Evolutionary conservation across 306 rosid genomes (phyloP), one percentile per base, ranked within the genome.

Genomic region (Quercus ilex): DNA sequence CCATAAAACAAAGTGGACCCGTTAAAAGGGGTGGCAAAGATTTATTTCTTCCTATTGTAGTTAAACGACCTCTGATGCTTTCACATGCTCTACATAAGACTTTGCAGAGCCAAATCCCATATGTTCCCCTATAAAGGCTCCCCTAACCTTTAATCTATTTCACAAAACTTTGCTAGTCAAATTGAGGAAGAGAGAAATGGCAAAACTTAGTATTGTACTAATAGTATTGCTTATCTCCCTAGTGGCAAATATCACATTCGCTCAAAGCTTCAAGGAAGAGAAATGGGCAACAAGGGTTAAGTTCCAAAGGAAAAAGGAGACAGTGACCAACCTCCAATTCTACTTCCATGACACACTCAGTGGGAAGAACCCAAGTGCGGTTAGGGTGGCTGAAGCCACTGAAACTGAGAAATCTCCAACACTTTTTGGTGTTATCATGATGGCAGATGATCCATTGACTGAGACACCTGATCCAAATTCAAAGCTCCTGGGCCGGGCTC

Each of bases 261-360:
- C 60, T 55, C 75, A 82, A 57, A 78, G 74, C 81, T 43, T 76
- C n/a, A 72, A 56, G 19, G 78, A 78, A 25, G 79, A 79, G 60
- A 85, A 31, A 25, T 80, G 88, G 91, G 86, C 86, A 3, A 23
- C 57, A 38, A 74, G 75, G n/a, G 20, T 74, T 4, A 69, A 59
- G 43, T 53, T 33, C 1, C 63, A 30, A 23, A 41, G 46, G 46
- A 8, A 41, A 2, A 89, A 88, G 67, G 89, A 89, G 13, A 86
- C 78, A 0, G 75, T 78, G 14, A 89, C 96, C 15, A 89, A 75
- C 75, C 89, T 94, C 25, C 90, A 92, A 5, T 94, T 94, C 89
- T 94, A 87, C 83, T 94, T 94, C 86, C 98, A 94, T 12, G 98
- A 94, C 89, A 89, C 75, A 1, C 1, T 86, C 10, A 90, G 96